Percentiles rank a stretch among this genome's conserved stretches.
Conservation (phyloP, 2,329 filamentous ascomycete species). For the Xylaria sp. region DNA sequence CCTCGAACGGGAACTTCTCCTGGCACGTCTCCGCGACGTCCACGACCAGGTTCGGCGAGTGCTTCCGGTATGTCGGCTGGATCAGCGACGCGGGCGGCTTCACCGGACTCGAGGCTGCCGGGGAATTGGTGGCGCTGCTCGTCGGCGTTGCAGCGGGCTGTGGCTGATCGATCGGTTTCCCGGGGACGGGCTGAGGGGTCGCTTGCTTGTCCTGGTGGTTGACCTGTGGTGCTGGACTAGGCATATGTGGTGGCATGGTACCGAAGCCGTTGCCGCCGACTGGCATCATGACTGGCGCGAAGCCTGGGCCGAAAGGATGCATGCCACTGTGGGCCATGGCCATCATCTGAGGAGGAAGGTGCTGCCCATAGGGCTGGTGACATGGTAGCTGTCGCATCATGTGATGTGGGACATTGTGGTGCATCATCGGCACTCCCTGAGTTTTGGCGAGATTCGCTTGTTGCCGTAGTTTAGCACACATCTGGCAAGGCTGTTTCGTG, state of each 20-base stretch:
- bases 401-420: slow-evolving; percentile 27
- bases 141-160: slow-evolving; percentile 1
- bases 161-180: slow-evolving; percentile 5
- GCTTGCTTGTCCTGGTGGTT: slow-evolving; percentile 6
- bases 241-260: slow-evolving; percentile 19
- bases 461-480: slow-evolving; percentile 36
- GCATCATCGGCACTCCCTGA: slow-evolving; percentile 32
- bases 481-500: slow-evolving; percentile 35
- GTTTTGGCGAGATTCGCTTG: slow-evolving; percentile 32
- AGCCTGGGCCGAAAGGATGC: slow-evolving; percentile 27
- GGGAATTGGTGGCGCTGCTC: not conserved
- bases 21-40: slow-evolving; percentile 54
- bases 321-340: slow-evolving; percentile 26
- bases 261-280: slow-evolving; percentile 24
- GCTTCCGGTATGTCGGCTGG: slow-evolving; percentile 39
- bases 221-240: slow-evolving; percentile 6
- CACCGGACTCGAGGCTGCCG: slow-evolving; percentile 12
- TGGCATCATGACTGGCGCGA: slow-evolving; percentile 34
- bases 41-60: slow-evolving; percentile 45
- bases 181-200: not conserved
- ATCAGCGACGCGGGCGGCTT: slow-evolving; percentile 33
- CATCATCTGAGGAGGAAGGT: slow-evolving; percentile 34
- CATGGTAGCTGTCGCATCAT: slow-evolving; percentile 29
- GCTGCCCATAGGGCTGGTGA: slow-evolving; percentile 30
- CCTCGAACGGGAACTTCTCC: slow-evolving; percentile 48